Conservation (phyloP, 371 early-diverging fungal species). For the Nematocida ausubeli region DNA sequence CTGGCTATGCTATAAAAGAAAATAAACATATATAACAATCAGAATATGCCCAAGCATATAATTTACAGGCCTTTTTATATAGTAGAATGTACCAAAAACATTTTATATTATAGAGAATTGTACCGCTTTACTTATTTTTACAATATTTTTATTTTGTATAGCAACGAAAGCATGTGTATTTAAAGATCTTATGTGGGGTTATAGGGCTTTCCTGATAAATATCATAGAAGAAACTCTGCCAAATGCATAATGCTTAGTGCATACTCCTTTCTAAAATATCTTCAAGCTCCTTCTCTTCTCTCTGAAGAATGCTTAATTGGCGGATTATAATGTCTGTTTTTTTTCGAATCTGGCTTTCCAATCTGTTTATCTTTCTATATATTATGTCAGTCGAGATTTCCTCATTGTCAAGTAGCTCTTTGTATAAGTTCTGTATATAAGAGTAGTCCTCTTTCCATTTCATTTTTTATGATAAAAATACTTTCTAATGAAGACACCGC, state of each 20-base stretch:
- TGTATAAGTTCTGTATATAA: neutral
- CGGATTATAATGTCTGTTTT: neutral
- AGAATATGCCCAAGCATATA: too few species aligned
- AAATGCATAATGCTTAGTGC: neutral
- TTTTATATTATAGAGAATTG: too few species aligned
- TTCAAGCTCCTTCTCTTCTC: slow-evolving; percentile 52
- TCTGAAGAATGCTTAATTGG: slow-evolving; percentile 41
- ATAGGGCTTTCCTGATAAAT: too few species aligned
- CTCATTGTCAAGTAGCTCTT: neutral
- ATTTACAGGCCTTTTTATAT: too few species aligned
- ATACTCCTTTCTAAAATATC: neutral
- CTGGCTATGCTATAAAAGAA: too few species aligned
- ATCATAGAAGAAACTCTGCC: too few species aligned
- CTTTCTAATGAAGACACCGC: slow-evolving; percentile 25
- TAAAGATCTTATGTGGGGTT: too few species aligned
- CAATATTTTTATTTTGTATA: too few species aligned
- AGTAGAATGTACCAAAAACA: too few species aligned
- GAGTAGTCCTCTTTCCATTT: neutral
- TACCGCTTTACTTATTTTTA: too few species aligned
- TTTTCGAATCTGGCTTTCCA: slow-evolving; percentile 2
- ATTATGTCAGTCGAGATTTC: slow-evolving; percentile 7
- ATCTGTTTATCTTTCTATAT: neutral
- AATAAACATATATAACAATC: too few species aligned
- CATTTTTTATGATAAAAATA: slow-evolving; percentile 51
- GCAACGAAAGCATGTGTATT: too few species aligned